A percentile compares a stretch with the other conserved stretches of the same genome.
Evolutionary conservation across 1,139 yeast genomes (phyloP).

Genomic region (Lodderomyces metapsilosis): DNA sequence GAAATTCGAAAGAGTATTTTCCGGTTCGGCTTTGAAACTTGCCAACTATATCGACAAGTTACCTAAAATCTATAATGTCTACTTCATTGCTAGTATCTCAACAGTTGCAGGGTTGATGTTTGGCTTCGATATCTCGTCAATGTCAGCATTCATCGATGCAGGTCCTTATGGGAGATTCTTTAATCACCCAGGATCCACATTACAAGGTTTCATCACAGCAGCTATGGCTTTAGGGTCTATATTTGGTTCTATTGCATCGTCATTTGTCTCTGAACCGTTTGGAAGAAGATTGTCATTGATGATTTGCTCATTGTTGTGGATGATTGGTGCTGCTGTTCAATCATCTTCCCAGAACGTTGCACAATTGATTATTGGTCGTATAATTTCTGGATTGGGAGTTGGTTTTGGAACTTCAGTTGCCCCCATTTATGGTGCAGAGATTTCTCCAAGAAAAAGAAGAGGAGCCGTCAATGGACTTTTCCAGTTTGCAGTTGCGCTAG

Average conservation of each 20-base stretch:
- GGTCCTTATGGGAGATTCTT: slow-evolving; percentile 28
- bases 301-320: slow-evolving; percentile 45
- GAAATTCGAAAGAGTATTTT: slow-evolving; percentile 11
- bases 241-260: slow-evolving; percentile 51
- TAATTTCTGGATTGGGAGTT: slow-evolving; percentile 64
- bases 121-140: slow-evolving; percentile 69
- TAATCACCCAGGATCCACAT: slow-evolving; percentile 36
- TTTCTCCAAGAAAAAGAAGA: slow-evolving; percentile 63
- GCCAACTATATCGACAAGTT: slow-evolving; percentile 33
- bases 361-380: slow-evolving; percentile 59
- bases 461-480: slow-evolving; percentile 66
- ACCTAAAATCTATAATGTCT: slow-evolving; percentile 45
- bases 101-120: slow-evolving; percentile 61
- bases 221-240: slow-evolving; percentile 61
- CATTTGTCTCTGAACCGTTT: slow-evolving; percentile 52
- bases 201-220: slow-evolving; percentile 62
- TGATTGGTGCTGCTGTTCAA: slow-evolving; percentile 50
- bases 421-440: slow-evolving; percentile 72
- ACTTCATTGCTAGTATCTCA: slow-evolving; percentile 46
- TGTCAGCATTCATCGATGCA: slow-evolving; percentile 58
- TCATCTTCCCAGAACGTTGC: slow-evolving; percentile 45
- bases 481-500: slow-evolving; percentile 70
- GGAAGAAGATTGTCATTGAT: slow-evolving; percentile 60
- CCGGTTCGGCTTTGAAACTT: slow-evolving; percentile 32
- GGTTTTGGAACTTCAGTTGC: slow-evolving; percentile 72